Evolutionary conservation across 805 yeast genomes (phyloP), one percentile per base, ranked within the genome.

Genomic region (Hanseniaspora jakobsenii): DNA sequence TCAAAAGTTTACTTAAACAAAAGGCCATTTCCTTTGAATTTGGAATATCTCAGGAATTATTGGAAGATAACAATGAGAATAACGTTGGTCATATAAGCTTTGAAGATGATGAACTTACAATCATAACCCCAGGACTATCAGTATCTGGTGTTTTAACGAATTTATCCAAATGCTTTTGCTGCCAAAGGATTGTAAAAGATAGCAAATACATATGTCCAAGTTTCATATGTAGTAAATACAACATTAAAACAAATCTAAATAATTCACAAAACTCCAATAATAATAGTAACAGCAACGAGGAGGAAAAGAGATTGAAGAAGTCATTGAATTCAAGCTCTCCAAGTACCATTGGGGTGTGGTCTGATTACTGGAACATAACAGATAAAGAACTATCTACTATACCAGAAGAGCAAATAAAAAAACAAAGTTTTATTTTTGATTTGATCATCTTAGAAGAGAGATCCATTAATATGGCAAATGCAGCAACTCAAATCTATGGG

Each of bases 361-460:
- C 76, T 0, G 67, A 73, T 8, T 78, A 76, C 52, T 78, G 84
- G 85, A 68, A 72, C 38, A 51, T 78, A 12, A 66, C 78, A 0
- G 66, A 69, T 2, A 75, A 71, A 19, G 79, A 76, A 38, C 55
- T 77, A 22, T 57, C 66, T 17, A 69, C 65, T n/a, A 61, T 73
- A 6, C 75, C 70, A 42, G 69, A 69, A 9, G 58, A 60, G 9
- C 73, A 75, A 44, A 66, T 76, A n/a, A 75, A 74, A 53, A 67
- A 75, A 29, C 94, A 84, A 56, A 78, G 83, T 46, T 75, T 78
- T 47, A 70, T 82, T 3, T 85, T 80, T 60, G 94, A 84, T 55
- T 62, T 83, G 38, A 73, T 84, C 23, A 67, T 75, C 46, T 71
- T 76, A 37, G 94, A 83, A 51, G 83, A 79, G 52, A 70, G 75